Evolutionary conservation across 2,329 filamentous ascomycete species (phyloP).

Genomic region (Fusarium sp.): DNA sequence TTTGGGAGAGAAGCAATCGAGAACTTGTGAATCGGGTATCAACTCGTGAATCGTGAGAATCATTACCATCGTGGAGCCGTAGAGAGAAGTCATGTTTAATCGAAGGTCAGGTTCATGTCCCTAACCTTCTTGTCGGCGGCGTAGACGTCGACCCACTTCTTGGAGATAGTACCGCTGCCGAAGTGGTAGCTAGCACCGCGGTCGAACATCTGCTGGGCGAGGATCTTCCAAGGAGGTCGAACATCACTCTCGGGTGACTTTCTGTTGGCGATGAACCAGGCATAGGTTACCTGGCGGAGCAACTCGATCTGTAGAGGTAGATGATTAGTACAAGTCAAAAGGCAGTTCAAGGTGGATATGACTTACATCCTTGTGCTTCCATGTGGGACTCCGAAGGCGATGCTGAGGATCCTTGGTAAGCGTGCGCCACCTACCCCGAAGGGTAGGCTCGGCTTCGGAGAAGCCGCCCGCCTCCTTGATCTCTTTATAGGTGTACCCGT

Average conservation of each 20-base stretch:
- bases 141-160: conserved; percentile 60
- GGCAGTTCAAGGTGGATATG: neutral
- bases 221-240: conserved; percentile 65
- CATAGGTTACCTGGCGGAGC: neutral
- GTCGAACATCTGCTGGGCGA: conserved; percentile 63
- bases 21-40: neutral
- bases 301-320: neutral
- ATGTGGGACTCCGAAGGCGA: conserved; percentile 74
- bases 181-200: conserved; percentile 69
- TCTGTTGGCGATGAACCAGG: no score
- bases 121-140: neutral
- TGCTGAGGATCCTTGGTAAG: conserved; percentile 72
- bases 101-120: no score
- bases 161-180: conserved; percentile 68
- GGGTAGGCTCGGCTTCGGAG: conserved; percentile 75
- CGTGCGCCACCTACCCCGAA: conserved; percentile 75
- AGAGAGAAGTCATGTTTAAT: neutral
- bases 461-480: conserved; percentile 60
- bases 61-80: neutral
- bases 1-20: neutral
- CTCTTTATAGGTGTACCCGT: neutral
- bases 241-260: no score
- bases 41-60: neutral
- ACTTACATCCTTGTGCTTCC: conserved; percentile 74
- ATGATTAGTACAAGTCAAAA: neutral